Evolutionary conservation across 805 yeast species (phyloP), one percentile per base, ranked within the genome.

Genomic region (Candida pseudoglaebosa): DNA sequence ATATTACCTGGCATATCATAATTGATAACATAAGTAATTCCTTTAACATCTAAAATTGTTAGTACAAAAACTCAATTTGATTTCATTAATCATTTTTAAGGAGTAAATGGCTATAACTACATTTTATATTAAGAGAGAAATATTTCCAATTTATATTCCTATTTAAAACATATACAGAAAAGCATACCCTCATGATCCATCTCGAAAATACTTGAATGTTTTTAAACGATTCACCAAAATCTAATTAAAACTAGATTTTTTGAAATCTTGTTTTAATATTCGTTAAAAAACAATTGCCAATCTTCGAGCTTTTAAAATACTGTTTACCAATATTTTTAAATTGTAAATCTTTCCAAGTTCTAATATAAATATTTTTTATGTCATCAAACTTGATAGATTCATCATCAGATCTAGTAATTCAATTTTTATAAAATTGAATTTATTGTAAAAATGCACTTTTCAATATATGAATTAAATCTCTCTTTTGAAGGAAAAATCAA

Each of bases 1-100:
- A 90, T 87, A 71, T 91, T 91, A 67, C 87, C 89, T 59, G 99
- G 98, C 90, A 91, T 91, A 67, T 91, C 98, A 59, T 77, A 88
- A 80, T 93, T 93, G 63, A 93, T 77, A 45, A 93, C 99, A 57
- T 73, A 81, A 54, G 90, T 84, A 62, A 93, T 87, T 65, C 97
- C 99, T 76, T 93, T 93, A 68, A 93, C 99, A 72, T 93, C 99
- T 90, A 42, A 56, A 38, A 28, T 12, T 22, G 69, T 64, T 62
- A 62, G 68, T 65, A 62, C 21, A 13, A 15, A 22, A 22, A 22
- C 10, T 22, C 26, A 12, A 8, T 12, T 12, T 22, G 10, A 8
- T 22, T 22, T 22, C 8, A 8, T 12, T 22, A 8, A 22, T 8
- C 13, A 6, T 6, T 13, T 26, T 26, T 26, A 10, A 15, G 29